Percentiles rank a stretch among this genome's conserved stretches.
Evolutionary conservation across 208 protist species (phyloP).

Genomic region (Acanthamoeba lenticulata): DNA sequence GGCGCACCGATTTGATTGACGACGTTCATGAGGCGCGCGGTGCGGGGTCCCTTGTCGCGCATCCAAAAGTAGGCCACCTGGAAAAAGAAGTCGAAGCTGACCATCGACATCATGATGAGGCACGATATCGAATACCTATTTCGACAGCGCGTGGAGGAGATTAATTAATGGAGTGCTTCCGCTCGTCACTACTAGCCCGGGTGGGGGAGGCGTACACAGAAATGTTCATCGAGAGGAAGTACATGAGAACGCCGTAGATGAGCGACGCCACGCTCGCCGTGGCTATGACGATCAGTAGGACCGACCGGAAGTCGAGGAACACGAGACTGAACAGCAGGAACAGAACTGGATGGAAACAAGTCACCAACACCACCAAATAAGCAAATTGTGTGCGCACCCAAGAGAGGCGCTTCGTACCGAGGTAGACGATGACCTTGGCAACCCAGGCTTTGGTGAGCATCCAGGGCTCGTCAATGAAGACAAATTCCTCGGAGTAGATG

Average conservation of each 20-base stretch:
- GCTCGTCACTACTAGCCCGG: neutral
- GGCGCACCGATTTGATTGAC: neutral
- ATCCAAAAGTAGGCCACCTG: constrained; percentile 15
- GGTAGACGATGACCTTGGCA: constrained; percentile 1
- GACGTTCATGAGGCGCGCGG: neutral
- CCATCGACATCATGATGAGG: neutral
- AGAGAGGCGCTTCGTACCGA: neutral
- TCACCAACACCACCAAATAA: neutral
- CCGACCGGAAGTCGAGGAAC: neutral
- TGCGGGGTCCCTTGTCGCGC: neutral
- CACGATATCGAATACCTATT: neutral
- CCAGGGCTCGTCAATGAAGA: neutral
- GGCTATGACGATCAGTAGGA: neutral
- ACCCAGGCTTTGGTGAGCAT: neutral
- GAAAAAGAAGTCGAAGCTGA: constrained; percentile 6
- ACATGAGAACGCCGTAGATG: neutral
- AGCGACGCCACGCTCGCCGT: neutral
- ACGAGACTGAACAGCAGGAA: neutral
- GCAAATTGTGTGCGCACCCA: neutral
- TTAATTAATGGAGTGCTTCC: neutral
- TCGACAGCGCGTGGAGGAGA: neutral
- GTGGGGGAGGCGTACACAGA: neutral
- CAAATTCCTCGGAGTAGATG: neutral
- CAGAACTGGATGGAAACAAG: neutral
- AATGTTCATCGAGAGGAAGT: constrained; percentile 4